Percentiles rank a stretch among this genome's conserved stretches.
Evolutionary conservation across 2,329 filamentous ascomycete species (phyloP).

Genomic region (Pestalotiopsis sp.): DNA sequence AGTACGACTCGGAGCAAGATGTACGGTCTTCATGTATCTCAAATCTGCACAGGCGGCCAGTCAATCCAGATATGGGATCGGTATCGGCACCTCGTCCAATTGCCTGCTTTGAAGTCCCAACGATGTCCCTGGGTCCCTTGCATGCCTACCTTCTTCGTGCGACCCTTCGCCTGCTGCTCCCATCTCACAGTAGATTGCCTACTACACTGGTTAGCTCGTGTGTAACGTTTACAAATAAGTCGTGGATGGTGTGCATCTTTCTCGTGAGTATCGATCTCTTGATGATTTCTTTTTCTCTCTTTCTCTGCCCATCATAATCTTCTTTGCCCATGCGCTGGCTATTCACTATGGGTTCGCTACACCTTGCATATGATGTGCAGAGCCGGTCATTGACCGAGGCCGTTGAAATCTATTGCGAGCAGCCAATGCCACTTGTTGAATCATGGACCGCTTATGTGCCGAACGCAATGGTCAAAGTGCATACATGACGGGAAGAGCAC

Average conservation of each 20-base stretch:
- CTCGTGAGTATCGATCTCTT: background rate
- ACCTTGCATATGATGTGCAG: background rate
- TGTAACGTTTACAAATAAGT: background rate
- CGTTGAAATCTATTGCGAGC: background rate
- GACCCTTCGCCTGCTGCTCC: background rate
- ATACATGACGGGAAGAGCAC: background rate
- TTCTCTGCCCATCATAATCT: background rate
- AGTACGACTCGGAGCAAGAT: background rate
- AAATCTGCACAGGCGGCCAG: constrained; percentile 9
- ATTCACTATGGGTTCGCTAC: background rate
- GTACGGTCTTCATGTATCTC: background rate
- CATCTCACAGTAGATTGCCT: background rate
- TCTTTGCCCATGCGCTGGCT: background rate
- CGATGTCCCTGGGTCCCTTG: constrained; percentile 6
- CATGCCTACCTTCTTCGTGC: background rate
- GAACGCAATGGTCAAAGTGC: background rate
- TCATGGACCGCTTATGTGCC: background rate
- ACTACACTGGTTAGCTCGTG: background rate
- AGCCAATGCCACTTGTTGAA: background rate
- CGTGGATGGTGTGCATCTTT: background rate
- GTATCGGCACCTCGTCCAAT: constrained; percentile 4
- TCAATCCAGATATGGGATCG: constrained; percentile 3
- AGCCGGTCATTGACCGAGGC: background rate
- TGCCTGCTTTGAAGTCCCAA: background rate
- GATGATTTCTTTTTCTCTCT: background rate